phyloP scores from a whole-genome alignment of 805 yeast genomes.

The Brettanomyces sp. region DNA sequence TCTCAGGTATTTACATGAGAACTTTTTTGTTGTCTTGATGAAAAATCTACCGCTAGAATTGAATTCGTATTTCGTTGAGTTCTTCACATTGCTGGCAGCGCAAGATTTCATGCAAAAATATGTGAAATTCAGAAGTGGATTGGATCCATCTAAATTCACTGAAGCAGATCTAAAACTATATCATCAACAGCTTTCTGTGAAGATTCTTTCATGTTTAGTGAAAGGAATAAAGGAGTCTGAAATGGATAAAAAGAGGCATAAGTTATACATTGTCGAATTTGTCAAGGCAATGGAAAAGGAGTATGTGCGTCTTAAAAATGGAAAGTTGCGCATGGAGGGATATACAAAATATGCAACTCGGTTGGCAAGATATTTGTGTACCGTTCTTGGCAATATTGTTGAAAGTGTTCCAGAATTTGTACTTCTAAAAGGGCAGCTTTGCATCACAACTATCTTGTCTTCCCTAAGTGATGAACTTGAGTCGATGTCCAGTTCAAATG shows the following conservation, averaged over 20 bases:
- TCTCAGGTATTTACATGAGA: conserved; percentile 4
- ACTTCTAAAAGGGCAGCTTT: conserved; percentile 11
- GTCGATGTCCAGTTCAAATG: conserved; percentile 13
- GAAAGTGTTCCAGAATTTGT: conserved; percentile 11
- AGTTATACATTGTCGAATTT: conserved; percentile 6
- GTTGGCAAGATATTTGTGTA: conserved; percentile 16
- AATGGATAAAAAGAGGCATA: not conserved
- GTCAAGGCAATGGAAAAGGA: conserved; percentile 9
- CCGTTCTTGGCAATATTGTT: conserved; percentile 12
- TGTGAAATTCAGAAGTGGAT: conserved; percentile 14
- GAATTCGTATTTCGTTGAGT: conserved; percentile 8
- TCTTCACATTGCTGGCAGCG: conserved; percentile 8
- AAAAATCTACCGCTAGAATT: conserved; percentile 10
- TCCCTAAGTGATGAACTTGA: conserved; percentile 18
- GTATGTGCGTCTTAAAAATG: conserved; percentile 8
- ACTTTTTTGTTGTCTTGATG: conserved; percentile 10
- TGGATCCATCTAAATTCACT: conserved; percentile 9
- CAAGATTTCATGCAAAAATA: conserved; percentile 6
- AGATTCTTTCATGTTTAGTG: conserved; percentile 14
- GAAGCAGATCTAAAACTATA: conserved; percentile 10
- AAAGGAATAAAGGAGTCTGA: conserved; percentile 7
- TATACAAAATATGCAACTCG: conserved; percentile 12
- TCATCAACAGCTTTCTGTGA: conserved; percentile 12
- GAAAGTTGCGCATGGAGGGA: not conserved
- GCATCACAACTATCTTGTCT: conserved; percentile 11